Percentiles rank a stretch among this genome's conserved stretches.
Evolutionary conservation across 352 stramenopile genomes (phyloP).

Genomic region (Globisporangium cylindrosporum): DNA sequence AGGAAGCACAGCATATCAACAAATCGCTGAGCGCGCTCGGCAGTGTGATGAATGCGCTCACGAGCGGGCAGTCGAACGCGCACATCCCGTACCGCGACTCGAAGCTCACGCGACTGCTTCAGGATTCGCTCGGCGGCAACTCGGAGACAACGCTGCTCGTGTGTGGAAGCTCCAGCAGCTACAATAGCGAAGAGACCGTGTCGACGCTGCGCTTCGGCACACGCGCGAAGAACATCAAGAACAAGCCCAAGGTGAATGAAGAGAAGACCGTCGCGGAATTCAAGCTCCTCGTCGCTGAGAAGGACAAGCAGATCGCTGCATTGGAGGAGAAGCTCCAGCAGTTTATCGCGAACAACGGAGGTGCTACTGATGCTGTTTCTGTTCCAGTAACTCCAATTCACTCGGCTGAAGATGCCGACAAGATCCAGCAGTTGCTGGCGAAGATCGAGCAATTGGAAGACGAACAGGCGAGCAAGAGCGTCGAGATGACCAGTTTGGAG

Average conservation of each 20-base stretch:
- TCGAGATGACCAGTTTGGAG: constrained; percentile 51
- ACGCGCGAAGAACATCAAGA: constrained; percentile 76
- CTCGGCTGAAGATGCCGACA: constrained; percentile 13
- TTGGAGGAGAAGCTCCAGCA: constrained; percentile 37
- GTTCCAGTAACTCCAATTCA: background rate
- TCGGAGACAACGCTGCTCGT: constrained; percentile 71
- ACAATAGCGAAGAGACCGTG: constrained; percentile 71
- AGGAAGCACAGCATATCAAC: constrained; percentile 90
- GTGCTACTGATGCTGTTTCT: background rate
- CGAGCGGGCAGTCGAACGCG: constrained; percentile 78
- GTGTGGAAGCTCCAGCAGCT: constrained; percentile 61
- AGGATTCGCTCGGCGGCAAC: constrained; percentile 80
- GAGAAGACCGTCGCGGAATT: constrained; percentile 86
- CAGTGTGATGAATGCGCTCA: constrained; percentile 90
- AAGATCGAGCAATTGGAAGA: constrained; percentile 67
- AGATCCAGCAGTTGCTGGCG: constrained; percentile 33
- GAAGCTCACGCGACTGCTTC: constrained; percentile 85
- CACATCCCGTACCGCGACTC: constrained; percentile 91
- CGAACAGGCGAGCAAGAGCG: constrained; percentile 49
- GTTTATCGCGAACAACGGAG: constrained; percentile 3
- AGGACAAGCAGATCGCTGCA: constrained; percentile 50
- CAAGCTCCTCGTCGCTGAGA: constrained; percentile 58
- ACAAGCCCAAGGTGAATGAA: constrained; percentile 81
- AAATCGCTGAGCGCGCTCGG: constrained; percentile 88
- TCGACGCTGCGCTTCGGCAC: constrained; percentile 75